Base-by-base conservation (phyloP, 805 yeast species). In the Candida berthetii region DNA sequence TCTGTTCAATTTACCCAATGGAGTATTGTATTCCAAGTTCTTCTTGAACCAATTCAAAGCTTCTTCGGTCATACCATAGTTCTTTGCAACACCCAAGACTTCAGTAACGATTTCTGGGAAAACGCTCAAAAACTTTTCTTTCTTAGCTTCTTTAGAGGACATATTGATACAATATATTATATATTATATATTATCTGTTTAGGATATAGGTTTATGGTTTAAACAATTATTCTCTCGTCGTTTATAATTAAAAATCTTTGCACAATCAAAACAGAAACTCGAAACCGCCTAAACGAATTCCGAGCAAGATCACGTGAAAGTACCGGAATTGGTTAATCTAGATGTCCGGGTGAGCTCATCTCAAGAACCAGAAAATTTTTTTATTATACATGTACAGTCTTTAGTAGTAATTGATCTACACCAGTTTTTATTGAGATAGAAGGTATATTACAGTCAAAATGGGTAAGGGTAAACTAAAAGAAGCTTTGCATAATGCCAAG, bases 1-100 rank as follows among this genome's bases (percentile, higher is more conserved):
- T 62, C 99, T 79, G 76, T 93, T 93, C 60, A 89, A 74, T 65
- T 93, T 93, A 39, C 99, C 99, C 46, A 97, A 96, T 44, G 96
- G 91, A 5, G 96, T 81, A 70, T 93, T 93, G 71, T 91, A 85
- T 54, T 81, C 67, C 60, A 91, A 68, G 50, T 71, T 80, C 39
- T 74, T 73, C 51, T 72, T 76, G 65, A 78, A 87, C 98, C 99
- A 93, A 22, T 75, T 77, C 43, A 85, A 74, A 31, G 96, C 97
- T 47, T 85, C 93, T 41, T 71, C 65, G 25, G 96, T 88, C 80
- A 93, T 85, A 42, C 88, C 86, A 65, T 88, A 86, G 39, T 68
- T 68, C 36, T 63, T 65, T 45, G 86, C 67, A 38, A 80, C 74
- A 17, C 73, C 75, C 42, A 71, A 73, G 49, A 91, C 69, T 58